Evolutionary conservation across 225 moss, liverwort and hornwort genomes (phyloP).

Genomic region (Lunularia cruciata): DNA sequence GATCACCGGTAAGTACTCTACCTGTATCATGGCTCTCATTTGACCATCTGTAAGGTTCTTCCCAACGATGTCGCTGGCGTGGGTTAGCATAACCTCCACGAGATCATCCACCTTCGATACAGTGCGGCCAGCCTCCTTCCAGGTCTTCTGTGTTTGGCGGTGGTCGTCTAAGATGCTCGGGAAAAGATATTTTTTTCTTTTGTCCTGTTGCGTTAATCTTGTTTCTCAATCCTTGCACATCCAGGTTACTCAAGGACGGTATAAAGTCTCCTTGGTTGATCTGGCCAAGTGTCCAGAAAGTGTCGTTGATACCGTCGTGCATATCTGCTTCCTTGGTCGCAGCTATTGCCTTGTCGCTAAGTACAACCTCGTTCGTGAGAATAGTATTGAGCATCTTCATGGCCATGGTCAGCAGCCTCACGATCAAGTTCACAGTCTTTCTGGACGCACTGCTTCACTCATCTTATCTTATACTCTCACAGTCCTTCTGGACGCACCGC

Average conservation of each 20-base stretch:
- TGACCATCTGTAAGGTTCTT: not conserved
- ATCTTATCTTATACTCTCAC: too few species aligned
- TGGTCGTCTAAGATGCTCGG: slow-evolving; percentile 38
- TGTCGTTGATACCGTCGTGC: not conserved
- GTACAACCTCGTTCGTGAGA: not conserved
- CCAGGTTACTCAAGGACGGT: slow-evolving; percentile 28
- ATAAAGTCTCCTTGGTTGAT: slow-evolving; percentile 34
- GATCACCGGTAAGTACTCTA: not conserved
- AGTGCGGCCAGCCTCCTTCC: too few species aligned
- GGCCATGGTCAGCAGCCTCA: not conserved
- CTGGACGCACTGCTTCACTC: too few species aligned
- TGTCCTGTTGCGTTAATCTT: not conserved
- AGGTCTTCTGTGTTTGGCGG: not conserved
- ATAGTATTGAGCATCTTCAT: not conserved
- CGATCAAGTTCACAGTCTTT: not conserved
- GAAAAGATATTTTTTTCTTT: slow-evolving; percentile 13
- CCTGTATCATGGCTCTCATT: slow-evolving; percentile 3
- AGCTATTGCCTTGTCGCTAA: not conserved
- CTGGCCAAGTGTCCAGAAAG: not conserved
- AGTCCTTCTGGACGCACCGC: too few species aligned
- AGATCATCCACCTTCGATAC: not conserved
- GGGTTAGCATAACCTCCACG: not conserved
- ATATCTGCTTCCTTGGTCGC: not conserved
- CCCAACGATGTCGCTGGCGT: not conserved
- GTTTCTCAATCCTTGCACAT: slow-evolving; percentile 38